Percentiles rank a stretch among this genome's conserved stretches.
phyloP scores from a whole-genome alignment of 148 eudicot genomes.

The Vaccinium corymbosum region DNA sequence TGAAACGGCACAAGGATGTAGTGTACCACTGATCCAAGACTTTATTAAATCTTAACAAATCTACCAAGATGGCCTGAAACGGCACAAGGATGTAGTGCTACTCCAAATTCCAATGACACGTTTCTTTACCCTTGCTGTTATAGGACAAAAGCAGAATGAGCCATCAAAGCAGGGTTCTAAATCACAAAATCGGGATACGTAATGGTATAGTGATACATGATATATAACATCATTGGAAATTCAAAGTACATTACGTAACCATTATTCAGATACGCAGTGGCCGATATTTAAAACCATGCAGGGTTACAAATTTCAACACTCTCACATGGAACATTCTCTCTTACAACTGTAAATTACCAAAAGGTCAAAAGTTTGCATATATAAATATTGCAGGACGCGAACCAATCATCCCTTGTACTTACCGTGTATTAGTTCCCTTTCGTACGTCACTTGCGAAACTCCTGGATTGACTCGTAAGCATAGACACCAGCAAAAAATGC shows the following conservation, averaged over 20 bases:
- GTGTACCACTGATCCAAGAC: not conserved
- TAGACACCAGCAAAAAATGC: not conserved
- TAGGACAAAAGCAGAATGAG: not conserved
- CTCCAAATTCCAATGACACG: not conserved
- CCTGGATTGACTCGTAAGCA: not conserved
- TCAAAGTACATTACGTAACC: not conserved
- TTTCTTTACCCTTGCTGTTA: not conserved
- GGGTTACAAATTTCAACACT: not conserved
- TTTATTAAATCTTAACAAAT: not conserved
- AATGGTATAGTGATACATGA: not conserved
- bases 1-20: not conserved
- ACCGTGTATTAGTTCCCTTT: not conserved
- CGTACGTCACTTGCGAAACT: slow-evolving; percentile 21
- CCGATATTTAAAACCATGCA: not conserved
- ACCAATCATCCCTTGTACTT: slow-evolving; percentile 6
- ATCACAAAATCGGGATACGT: not conserved
- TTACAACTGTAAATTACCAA: not conserved
- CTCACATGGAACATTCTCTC: not conserved
- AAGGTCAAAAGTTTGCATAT: not conserved
- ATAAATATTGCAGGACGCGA: slow-evolving; percentile 25
- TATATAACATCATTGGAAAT: not conserved
- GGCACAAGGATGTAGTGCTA: not conserved
- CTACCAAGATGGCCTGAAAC: too few species aligned
- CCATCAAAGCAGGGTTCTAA: not conserved
- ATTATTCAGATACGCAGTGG: not conserved